Evolutionary conservation across 768 basidiomycete species (phyloP).

Genomic region (Suillus subaureus): DNA sequence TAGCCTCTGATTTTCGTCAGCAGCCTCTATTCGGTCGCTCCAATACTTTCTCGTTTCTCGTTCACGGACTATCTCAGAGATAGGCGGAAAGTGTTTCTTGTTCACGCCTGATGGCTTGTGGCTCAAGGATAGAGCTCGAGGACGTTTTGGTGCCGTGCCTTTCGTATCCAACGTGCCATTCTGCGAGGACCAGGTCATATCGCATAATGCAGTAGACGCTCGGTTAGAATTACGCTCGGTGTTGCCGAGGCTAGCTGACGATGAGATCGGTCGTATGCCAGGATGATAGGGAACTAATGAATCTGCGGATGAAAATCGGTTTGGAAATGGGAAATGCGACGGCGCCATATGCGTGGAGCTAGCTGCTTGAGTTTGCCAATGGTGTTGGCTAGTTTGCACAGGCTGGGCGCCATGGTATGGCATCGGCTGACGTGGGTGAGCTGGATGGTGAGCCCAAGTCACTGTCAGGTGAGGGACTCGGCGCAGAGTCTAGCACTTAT

Average conservation of each 20-base stretch:
- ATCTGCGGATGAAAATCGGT: constrained; percentile 16
- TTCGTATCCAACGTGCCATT: background rate
- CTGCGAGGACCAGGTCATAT: constrained; percentile 7
- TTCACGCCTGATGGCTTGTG: constrained; percentile 19
- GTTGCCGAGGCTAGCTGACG: constrained; percentile 12
- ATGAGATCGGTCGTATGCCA: background rate
- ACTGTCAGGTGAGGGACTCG: constrained; percentile 71
- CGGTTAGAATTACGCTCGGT: background rate
- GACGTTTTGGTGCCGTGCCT: constrained; percentile 18
- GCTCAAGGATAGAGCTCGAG: constrained; percentile 33
- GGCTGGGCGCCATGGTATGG: constrained; percentile 15
- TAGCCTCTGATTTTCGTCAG: constrained; percentile 6
- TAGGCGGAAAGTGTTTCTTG: constrained; percentile 41
- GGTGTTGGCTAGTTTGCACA: constrained; percentile 12
- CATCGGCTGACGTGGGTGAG: constrained; percentile 19
- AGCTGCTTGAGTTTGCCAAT: constrained; percentile 22
- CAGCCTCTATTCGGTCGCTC: constrained; percentile 20
- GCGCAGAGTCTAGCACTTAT: constrained; percentile 57
- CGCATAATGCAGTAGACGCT: background rate
- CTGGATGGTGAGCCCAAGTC: constrained; percentile 77
- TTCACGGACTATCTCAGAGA: constrained; percentile 30
- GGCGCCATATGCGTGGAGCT: constrained; percentile 13
- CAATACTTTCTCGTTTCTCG: constrained; percentile 28
- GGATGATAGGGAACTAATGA: constrained; percentile 11
- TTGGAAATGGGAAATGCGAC: constrained; percentile 21